Conservation (phyloP, 331 rosid genomes). For the Malus hybrid region DNA sequence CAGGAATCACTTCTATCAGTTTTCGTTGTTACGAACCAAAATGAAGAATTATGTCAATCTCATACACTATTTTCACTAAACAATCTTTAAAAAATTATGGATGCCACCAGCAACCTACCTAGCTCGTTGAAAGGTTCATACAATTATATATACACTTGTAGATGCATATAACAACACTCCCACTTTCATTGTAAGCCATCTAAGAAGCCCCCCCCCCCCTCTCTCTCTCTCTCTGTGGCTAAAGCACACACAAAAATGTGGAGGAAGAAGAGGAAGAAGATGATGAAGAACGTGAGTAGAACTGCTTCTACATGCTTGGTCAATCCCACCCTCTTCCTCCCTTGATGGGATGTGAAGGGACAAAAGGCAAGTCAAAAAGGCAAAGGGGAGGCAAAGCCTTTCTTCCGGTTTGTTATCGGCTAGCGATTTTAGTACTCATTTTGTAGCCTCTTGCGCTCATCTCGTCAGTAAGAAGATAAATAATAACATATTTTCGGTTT, state of each 20-base stretch:
- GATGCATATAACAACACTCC: neutral
- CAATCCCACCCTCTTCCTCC: slow-evolving; percentile 19
- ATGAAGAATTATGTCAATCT: too few species aligned
- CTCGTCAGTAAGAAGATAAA: too few species aligned
- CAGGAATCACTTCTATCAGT: too few species aligned
- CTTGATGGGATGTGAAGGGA: slow-evolving; percentile 26
- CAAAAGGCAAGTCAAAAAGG: slow-evolving; percentile 63
- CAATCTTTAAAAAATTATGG: neutral
- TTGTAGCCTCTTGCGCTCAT: too few species aligned
- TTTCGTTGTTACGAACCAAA: too few species aligned
- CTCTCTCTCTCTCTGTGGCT: neutral
- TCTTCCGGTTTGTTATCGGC: slow-evolving; percentile 44
- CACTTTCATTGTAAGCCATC: neutral
- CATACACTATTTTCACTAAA: too few species aligned
- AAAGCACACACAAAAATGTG: slow-evolving; percentile 18
- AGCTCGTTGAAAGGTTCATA: neutral
- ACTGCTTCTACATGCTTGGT: neutral
- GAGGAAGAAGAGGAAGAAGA: slow-evolving; percentile 50
- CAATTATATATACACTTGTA: neutral
- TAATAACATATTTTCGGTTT: too few species aligned
- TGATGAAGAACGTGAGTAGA: slow-evolving; percentile 10
- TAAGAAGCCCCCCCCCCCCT: neutral
- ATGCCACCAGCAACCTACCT: neutral
- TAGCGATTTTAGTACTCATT: too few species aligned
- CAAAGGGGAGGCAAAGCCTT: slow-evolving; percentile 88